Evolutionary conservation across 768 basidiomycete species (phyloP).

Genomic region (Russula griseocarnosa): DNA sequence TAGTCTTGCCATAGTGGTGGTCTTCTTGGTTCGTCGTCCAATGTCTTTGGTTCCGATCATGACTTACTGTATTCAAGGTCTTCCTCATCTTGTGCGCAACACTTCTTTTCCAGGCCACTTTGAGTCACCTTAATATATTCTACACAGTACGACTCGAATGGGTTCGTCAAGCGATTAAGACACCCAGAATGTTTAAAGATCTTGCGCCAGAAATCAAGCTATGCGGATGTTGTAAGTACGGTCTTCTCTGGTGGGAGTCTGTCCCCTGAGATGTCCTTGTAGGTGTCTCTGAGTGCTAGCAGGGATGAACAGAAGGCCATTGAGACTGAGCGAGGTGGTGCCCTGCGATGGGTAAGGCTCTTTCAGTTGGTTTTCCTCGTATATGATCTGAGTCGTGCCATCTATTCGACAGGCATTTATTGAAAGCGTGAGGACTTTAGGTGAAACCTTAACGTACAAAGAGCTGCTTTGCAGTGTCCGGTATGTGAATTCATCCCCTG

Average conservation of each 20-base stretch:
- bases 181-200: background rate
- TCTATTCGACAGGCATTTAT: conserved; percentile 8
- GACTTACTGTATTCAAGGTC: conserved; percentile 5
- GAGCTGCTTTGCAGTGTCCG: background rate
- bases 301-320: background rate
- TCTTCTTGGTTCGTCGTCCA: conserved; percentile 4
- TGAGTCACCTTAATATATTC: background rate
- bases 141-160: background rate
- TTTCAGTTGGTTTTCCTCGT: background rate
- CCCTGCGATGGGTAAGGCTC: background rate
- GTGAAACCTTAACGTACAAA: background rate
- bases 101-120: background rate
- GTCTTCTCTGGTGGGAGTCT: background rate
- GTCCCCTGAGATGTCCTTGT: background rate
- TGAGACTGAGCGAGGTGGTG: conserved; percentile 1
- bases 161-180: background rate
- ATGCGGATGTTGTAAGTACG: conserved; percentile 3
- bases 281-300: conserved; percentile 10
- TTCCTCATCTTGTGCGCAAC: conserved; percentile 6
- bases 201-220: background rate
- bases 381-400: background rate
- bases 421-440: background rate
- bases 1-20: conserved; percentile 11
- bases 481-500: background rate
- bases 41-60: background rate